Evolutionary conservation across 495 filamentous ascomycete species (phyloP).

Genomic region (Penicillium coprophilum): DNA sequence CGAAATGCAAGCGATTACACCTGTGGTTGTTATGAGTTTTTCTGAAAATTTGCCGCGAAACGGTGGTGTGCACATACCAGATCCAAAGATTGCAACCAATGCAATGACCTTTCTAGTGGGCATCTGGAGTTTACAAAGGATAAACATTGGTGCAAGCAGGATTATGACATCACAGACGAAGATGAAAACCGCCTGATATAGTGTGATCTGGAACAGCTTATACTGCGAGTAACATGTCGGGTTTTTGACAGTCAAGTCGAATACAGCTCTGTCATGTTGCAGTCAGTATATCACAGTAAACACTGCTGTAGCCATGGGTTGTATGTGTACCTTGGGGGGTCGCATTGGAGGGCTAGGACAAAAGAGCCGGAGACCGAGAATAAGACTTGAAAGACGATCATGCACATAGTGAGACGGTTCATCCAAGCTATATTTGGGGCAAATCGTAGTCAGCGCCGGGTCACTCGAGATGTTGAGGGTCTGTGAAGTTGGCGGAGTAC

Average conservation of each 20-base stretch:
- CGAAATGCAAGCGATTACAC: constrained; percentile 16
- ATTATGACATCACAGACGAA: constrained; percentile 7
- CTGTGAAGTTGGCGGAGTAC: not conserved
- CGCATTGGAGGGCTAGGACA: constrained; percentile 9
- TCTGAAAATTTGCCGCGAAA: too few species aligned
- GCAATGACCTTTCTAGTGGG: constrained; percentile 5
- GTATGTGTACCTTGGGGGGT: constrained; percentile 7
- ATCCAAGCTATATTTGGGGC: not conserved
- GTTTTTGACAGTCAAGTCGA: not conserved
- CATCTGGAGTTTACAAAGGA: constrained; percentile 4
- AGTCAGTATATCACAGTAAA: not conserved
- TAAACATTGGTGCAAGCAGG: constrained; percentile 2
- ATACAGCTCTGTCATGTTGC: not conserved
- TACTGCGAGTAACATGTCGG: constrained; percentile 7
- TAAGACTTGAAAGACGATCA: constrained; percentile 7
- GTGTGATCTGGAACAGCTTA: constrained; percentile 4
- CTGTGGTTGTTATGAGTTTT: not conserved
- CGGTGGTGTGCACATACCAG: not conserved
- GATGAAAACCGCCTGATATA: constrained; percentile 11
- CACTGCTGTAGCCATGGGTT: not conserved
- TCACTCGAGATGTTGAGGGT: not conserved
- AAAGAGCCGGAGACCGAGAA: constrained; percentile 11
- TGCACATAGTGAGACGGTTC: constrained; percentile 6
- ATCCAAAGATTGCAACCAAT: constrained; percentile 15
- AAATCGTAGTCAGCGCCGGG: not conserved